Evolutionary conservation across 345 rosid genomes (phyloP).

Genomic region (Aethionema arabicum): DNA sequence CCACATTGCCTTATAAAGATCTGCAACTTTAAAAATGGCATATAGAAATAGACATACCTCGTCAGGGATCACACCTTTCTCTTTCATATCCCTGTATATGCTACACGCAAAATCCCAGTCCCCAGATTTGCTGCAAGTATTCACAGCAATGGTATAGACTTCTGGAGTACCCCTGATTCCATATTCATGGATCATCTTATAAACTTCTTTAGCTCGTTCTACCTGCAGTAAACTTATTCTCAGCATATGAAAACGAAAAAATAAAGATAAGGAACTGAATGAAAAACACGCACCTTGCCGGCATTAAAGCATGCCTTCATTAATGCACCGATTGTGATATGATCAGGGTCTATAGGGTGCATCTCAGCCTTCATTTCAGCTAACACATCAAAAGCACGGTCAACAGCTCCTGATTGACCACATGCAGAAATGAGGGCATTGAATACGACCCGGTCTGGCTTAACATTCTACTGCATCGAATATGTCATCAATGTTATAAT

Average conservation of each 20-base stretch:
- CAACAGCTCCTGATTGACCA: slow-evolving; percentile 94
- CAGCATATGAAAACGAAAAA: slow-evolving; percentile 13
- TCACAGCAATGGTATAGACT: slow-evolving; percentile 83
- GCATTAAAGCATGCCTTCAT: slow-evolving; percentile 86
- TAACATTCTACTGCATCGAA: slow-evolving; percentile 89
- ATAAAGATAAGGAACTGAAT: slow-evolving; percentile 14
- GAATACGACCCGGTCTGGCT: slow-evolving; percentile 98
- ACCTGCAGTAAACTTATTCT: slow-evolving; percentile 50
- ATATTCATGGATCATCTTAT: slow-evolving; percentile 66
- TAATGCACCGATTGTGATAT: slow-evolving; percentile 82
- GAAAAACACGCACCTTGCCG: slow-evolving; percentile 62
- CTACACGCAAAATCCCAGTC: slow-evolving; percentile 80
- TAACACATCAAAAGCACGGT: slow-evolving; percentile 96
- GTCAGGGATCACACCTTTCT: slow-evolving; percentile 71
- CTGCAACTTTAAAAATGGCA: slow-evolving; percentile 6
- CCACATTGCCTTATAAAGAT: slow-evolving; percentile 14
- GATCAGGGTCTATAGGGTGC: slow-evolving; percentile 96
- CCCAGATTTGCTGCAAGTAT: slow-evolving; percentile 79
- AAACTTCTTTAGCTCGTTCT: slow-evolving; percentile 77
- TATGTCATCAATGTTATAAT: slow-evolving; percentile 46
- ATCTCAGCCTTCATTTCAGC: slow-evolving; percentile 86
- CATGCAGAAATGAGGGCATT: slow-evolving; percentile 97
- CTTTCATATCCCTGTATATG: slow-evolving; percentile 74
- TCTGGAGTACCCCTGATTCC: slow-evolving; percentile 88
- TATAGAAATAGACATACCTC: slow-evolving; percentile 50